phyloP scores from a whole-genome alignment of 2,329 filamentous ascomycete genomes.

The Dothideomycetes sp. region DNA sequence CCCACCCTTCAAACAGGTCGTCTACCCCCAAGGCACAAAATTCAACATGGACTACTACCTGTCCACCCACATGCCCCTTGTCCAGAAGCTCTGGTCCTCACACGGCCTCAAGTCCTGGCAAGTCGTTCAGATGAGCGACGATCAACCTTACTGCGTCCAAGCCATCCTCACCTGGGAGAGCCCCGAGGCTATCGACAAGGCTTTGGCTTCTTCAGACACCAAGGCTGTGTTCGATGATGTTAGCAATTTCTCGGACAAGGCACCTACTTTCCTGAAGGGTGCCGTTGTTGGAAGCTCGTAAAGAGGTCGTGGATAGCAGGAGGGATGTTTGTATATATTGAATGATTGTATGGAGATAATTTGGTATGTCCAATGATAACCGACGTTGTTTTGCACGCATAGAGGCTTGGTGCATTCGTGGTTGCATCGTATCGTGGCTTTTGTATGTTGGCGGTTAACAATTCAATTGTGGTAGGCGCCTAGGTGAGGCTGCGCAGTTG shows the following conservation, averaged over 20 bases:
- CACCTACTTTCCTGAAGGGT: constrained; percentile 26
- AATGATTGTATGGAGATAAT: too few relatives aligned
- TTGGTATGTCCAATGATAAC: too few relatives aligned
- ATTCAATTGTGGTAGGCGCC: too few relatives aligned
- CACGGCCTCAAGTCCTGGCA: constrained; percentile 27
- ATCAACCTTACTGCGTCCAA: constrained; percentile 25
- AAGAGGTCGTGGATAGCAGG: background rate
- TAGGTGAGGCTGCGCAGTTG: too few relatives aligned
- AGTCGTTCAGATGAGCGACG: constrained; percentile 24
- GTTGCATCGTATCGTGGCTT: too few relatives aligned
- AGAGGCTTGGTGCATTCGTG: too few relatives aligned
- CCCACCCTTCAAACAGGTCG: constrained; percentile 16
- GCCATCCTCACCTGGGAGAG: constrained; percentile 26
- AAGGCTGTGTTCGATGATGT: constrained; percentile 26
- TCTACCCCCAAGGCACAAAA: constrained; percentile 28
- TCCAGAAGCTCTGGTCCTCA: constrained; percentile 23
- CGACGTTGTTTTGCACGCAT: too few relatives aligned
- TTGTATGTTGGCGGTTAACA: too few relatives aligned
- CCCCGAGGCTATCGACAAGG: constrained; percentile 22
- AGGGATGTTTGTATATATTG: too few relatives aligned
- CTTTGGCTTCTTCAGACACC: constrained; percentile 17
- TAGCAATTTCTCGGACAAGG: constrained; percentile 28
- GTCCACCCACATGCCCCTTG: constrained; percentile 31
- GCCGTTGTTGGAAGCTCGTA: constrained; percentile 19
- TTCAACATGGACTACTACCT: constrained; percentile 34